Percentiles rank a stretch among this genome's conserved stretches.
Evolutionary conservation across 1,284 basidiomycete genomes (phyloP).

Genomic region (Volvariella volvacea): DNA sequence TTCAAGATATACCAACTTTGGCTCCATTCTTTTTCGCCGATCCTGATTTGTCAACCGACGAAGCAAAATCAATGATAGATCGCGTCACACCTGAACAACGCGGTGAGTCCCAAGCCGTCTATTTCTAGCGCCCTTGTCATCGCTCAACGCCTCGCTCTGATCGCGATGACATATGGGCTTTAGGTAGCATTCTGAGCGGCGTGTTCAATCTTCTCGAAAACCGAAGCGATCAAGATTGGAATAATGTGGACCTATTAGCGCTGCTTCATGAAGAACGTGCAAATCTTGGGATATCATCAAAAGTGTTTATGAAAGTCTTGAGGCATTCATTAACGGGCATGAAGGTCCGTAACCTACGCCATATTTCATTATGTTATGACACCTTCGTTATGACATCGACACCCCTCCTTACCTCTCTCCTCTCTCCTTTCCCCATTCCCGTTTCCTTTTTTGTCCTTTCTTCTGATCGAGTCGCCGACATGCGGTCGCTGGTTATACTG

Average conservation of each 20-base stretch:
- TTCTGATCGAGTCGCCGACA: no score
- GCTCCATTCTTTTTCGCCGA: conserved; percentile 74
- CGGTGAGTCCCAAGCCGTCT: conserved; percentile 29
- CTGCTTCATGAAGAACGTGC: conserved; percentile 42
- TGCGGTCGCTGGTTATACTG: no score
- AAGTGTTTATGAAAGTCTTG: conserved; percentile 62
- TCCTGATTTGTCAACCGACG: conserved; percentile 49
- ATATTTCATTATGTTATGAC: neutral
- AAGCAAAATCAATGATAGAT: conserved; percentile 51
- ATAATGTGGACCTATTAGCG: conserved; percentile 28
- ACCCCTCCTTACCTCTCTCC: no score
- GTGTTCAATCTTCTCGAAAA: conserved; percentile 17
- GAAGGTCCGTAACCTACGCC: conserved; percentile 50
- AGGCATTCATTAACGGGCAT: conserved; percentile 75
- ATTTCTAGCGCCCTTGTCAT: conserved; percentile 5
- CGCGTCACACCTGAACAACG: conserved; percentile 33
- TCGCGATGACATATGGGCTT: conserved; percentile 11
- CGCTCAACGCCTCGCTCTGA: no score
- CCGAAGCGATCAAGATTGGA: conserved; percentile 22
- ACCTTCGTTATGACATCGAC: conserved; percentile 4
- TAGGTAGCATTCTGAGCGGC: conserved; percentile 9
- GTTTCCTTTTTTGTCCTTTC: no score
- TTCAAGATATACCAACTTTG: conserved; percentile 60
- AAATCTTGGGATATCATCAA: conserved; percentile 36
- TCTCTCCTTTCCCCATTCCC: no score